These are phyloP conservation scores for Apiospora phragmitis DNA, from an alignment of 2,329 filamentous ascomycete species.

Conservation along the genomic window DNA sequence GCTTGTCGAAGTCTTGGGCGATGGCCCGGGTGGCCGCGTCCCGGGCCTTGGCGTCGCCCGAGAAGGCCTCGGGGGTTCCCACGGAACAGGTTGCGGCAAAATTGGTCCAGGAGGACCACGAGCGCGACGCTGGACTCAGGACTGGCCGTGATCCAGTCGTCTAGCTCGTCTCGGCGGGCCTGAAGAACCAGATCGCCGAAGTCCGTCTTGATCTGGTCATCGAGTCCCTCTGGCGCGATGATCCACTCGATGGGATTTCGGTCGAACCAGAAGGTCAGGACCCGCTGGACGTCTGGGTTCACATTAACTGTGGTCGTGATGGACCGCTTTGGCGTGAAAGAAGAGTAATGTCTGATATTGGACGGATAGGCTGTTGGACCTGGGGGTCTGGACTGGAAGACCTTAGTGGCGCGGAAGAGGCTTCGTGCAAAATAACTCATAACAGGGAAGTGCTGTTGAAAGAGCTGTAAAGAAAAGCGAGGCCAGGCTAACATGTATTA, in stretches of 20 bases:
- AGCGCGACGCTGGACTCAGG: slow-evolving; percentile 46
- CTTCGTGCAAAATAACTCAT: not conserved
- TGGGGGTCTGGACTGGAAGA: not conserved
- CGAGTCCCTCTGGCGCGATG: slow-evolving; percentile 15
- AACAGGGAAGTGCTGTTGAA: not conserved
- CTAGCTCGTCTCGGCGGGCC: slow-evolving; percentile 1
- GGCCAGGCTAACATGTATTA: not conserved
- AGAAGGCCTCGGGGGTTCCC: slow-evolving; percentile 48
- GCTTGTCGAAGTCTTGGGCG: slow-evolving; percentile 29
- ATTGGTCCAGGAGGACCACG: slow-evolving; percentile 61
- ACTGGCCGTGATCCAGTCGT: not conserved
- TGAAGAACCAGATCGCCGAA: slow-evolving; percentile 16
- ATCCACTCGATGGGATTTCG: slow-evolving; percentile 20
- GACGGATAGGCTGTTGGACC: not conserved
- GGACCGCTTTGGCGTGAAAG: not conserved
- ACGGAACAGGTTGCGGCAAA: slow-evolving; percentile 63
- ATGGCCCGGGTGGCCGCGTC: slow-evolving; percentile 55
- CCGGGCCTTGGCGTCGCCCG: slow-evolving; percentile 43
- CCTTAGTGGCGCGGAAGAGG: not conserved
- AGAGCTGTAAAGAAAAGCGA: not conserved
- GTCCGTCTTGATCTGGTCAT: slow-evolving; percentile 10
- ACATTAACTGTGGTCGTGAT: not conserved
- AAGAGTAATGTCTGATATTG: not conserved
- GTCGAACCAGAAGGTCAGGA: slow-evolving; percentile 20
- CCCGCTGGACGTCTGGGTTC: slow-evolving; percentile 8